Evolutionary conservation across 2,329 filamentous ascomycete species (phyloP).

Genomic region (Elsinoe arachidis): DNA sequence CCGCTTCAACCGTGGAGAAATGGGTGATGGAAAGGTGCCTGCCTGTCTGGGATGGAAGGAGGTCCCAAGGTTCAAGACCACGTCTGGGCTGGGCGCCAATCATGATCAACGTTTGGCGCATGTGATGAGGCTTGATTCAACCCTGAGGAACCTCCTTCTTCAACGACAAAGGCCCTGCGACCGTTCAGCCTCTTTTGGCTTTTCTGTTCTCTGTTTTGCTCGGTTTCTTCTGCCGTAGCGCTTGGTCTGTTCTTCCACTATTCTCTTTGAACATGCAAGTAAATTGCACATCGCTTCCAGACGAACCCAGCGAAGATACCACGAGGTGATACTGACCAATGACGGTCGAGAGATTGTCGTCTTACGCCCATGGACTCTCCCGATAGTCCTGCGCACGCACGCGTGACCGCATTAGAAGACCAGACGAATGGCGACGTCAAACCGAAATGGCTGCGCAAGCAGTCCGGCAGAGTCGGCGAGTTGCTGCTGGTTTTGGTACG

Average conservation of each 20-base stretch:
- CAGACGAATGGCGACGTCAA: background rate
- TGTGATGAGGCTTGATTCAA: conserved; percentile 8
- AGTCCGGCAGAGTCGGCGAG: conserved; percentile 10
- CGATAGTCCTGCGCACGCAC: background rate
- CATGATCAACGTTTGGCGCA: conserved; percentile 3
- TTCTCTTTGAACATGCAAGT: background rate
- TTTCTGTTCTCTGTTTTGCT: conserved; percentile 4
- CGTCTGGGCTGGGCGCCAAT: background rate
- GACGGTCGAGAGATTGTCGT: background rate
- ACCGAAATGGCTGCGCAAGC: conserved; percentile 10
- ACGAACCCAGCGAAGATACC: background rate
- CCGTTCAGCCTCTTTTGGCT: conserved; percentile 10
- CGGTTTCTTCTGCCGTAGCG: background rate
- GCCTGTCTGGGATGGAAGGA: conserved; percentile 7
- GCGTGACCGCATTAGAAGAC: background rate
- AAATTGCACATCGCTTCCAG: conserved; percentile 12
- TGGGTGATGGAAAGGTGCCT: background rate
- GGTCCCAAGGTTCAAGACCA: conserved; percentile 3
- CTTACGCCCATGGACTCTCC: conserved; percentile 1
- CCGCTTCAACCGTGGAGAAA: background rate
- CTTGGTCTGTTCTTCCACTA: conserved; percentile 1
- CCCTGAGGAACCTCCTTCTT: background rate
- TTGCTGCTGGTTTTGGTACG: conserved; percentile 7
- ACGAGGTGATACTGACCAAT: conserved; percentile 6
- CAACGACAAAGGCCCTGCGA: background rate